Base-by-base conservation (phyloP, 2,329 filamentous ascomycete genomes). In the Aquanectria penicillioides region DNA sequence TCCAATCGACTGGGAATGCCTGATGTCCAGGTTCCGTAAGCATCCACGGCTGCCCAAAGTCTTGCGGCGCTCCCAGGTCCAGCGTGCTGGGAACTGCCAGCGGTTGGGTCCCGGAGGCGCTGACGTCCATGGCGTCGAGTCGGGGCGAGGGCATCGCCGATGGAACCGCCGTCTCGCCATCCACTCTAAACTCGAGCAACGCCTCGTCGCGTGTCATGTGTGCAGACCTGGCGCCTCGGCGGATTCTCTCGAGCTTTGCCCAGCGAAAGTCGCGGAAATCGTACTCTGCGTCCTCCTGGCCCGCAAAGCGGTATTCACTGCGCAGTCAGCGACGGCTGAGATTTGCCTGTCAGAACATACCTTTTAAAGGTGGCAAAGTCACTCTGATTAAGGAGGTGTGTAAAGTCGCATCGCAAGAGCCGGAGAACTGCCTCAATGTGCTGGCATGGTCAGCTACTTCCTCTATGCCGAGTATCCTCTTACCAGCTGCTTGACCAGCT, bases 211-310 rank as follows among this genome's bases (percentile, higher is more conserved):
- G 33, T 5, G n/a, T 25, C 3, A 37, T 23, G 22, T 49, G 37
- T 22, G 23, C 15, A 10, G 46, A 49, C 5, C 15, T 28, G 15
- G 33, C 46, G 6, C 46, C 46, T 29, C 46, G 17, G 2, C 48
- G 36, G 10, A 52, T 4, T 23, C 48, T 10, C 41, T 46, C 47
- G n/a, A 55, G 41, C 38, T 18, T 44, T 15, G 50, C 50, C 40
- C 26, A 34, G 15, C 31, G 29, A 46, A 54, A 54, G 20, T 54
- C 50, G 7, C 22, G 37, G 31, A 54, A 54, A 13, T 54, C 15
- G 31, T 54, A 54, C 15, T 54, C 50, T 4, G 40, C 50, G 4
- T 28, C 25, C 13, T 54, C 50, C 20, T 44, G 38, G 12, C 50
- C 50, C 3, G 37, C 38, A 18, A 46, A 3, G 17, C 37, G 38